Evolutionary conservation across 257 asterid genomes (phyloP), one percentile per base, ranked within the genome.

Genomic region (Gardenia jasminoides): DNA sequence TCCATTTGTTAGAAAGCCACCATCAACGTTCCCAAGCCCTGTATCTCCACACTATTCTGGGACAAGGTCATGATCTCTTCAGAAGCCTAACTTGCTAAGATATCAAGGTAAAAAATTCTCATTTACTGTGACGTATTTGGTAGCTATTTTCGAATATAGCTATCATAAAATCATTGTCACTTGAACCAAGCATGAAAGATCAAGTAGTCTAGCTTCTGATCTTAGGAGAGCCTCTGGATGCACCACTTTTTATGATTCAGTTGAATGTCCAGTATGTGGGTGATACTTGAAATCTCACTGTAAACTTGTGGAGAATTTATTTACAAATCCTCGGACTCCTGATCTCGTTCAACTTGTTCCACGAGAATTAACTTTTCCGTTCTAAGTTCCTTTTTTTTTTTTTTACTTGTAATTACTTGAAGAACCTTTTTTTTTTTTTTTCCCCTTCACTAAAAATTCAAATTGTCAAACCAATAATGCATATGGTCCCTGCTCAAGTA

Each of bases 1-100:
- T 72, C 93, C 97, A 81, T 93, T 92, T 79, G 91, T 93, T 76
- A 90, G 85, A 83, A 85, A 83, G 46, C 88, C 92, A 50, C 88
- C 88, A 33, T 80, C 90, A 43, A 59, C 86, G 26, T 84, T 89
- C 52, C 87, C 88, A n/a, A 70, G 74, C 79, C 84, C 87, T 67
- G 79, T 86, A 36, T 90, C 97, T 74, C 97, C 94, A 76, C 83
- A 65, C 68, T 66, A 75, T 84, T 76, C 81, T 16, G 69, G 85
- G 82, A 74, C 81, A 79, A 83, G 79, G 70, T 76, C 62, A 61
- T 86, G 81, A 90, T 68, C 72, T 31, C 68, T 79, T 70, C 65
- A 19, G 19, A 20, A 28, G 75, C 43, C 54, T 52, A 41, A 39
- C 15, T 44, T 73, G 8, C 10, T n/a, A 12, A 52, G 2, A 13